Conservation (phyloP, 2,329 filamentous ascomycete genomes). For the Trichocomaceae sp. region DNA sequence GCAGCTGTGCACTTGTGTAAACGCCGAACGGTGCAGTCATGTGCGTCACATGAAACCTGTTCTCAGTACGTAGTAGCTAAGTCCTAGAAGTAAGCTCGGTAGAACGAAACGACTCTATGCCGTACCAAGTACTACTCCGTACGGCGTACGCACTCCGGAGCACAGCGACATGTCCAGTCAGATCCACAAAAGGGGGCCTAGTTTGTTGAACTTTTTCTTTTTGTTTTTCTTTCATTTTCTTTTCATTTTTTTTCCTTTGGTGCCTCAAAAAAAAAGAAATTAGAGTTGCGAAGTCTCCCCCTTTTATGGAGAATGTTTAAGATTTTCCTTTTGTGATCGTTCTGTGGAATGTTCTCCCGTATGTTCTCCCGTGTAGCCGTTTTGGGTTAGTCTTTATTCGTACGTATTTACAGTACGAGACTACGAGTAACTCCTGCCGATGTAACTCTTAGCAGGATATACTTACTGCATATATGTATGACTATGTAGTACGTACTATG, state of each 20-base stretch:
- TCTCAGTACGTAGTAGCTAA: background rate
- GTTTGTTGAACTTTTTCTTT: background rate
- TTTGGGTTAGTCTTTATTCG: background rate
- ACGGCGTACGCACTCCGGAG: no score
- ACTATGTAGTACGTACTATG: no score
- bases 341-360: background rate
- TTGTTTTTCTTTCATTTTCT: no score
- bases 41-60: background rate
- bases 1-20: no score
- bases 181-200: background rate
- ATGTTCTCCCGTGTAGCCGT: background rate
- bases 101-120: no score
- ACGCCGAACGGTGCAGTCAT: no score
- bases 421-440: no score
- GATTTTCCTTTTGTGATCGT: background rate
- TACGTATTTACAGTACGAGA: no score
- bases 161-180: background rate
- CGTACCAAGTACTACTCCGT: background rate
- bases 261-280: background rate
- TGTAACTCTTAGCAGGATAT: no score
- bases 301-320: background rate
- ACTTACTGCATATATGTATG: no score
- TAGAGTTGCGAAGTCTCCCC: background rate
- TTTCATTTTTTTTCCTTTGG: background rate
- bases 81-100: no score